These are phyloP conservation scores for Paracorniculantispora psalliotae DNA, from an alignment of 2,329 filamentous ascomycete species.

Conservation along the genomic window DNA sequence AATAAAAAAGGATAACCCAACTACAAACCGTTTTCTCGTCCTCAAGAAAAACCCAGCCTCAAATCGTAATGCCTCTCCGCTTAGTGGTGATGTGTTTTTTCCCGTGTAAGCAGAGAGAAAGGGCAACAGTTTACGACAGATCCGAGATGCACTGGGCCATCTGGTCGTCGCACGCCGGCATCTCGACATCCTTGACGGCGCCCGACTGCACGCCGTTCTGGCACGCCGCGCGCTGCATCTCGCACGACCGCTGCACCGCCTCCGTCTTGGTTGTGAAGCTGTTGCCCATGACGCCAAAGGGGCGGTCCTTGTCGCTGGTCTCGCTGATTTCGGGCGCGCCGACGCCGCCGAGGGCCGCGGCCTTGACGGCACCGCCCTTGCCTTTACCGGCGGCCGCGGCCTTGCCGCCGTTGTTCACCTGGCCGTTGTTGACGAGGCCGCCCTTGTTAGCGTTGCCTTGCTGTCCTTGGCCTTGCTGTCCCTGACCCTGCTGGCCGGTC, in stretches of 20 bases:
- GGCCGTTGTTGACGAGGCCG: conserved; percentile 1
- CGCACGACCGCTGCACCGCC: conserved; percentile 56
- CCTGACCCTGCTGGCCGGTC: conserved; percentile 8
- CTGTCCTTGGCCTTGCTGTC: conserved; percentile 4
- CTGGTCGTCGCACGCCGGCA: conserved; percentile 53
- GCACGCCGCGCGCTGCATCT: conserved; percentile 59
- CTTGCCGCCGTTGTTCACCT: not conserved
- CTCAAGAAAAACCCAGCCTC: not conserved
- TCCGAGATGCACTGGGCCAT: conserved; percentile 38
- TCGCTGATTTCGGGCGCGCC: conserved; percentile 46
- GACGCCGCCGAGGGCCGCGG: conserved; percentile 44
- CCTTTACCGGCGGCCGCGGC: conserved; percentile 14
- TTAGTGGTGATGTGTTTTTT: not conserved
- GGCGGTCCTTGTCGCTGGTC: conserved; percentile 43
- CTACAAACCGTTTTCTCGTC: not conserved
- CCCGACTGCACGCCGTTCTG: conserved; percentile 52
- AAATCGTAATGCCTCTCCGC: not conserved
- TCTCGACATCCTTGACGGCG: conserved; percentile 31
- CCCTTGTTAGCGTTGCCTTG: conserved; percentile 4
- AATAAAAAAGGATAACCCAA: conserved; percentile 5
- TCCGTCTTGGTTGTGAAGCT: conserved; percentile 52
- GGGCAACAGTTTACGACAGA: conserved; percentile 20
- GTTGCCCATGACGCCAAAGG: conserved; percentile 52
- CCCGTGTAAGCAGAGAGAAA: not conserved
- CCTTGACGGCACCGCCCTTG: conserved; percentile 24